Percentiles rank a stretch among this genome's conserved stretches.
phyloP scores from a whole-genome alignment of 192 early-diverging fungal species.

The Backusella luteola region DNA sequence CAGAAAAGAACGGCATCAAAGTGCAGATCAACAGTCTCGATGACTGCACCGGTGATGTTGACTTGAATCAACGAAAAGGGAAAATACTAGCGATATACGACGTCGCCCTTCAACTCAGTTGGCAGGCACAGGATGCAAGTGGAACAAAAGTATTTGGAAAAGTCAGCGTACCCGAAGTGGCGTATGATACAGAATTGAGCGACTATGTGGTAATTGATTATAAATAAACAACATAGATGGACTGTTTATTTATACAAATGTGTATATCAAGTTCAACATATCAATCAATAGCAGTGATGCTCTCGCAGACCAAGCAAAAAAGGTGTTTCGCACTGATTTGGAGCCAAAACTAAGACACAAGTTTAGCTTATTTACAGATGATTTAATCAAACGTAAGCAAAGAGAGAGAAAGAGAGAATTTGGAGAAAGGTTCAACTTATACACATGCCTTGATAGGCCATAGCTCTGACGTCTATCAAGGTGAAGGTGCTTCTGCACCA shows the following conservation, averaged over 20 bases:
- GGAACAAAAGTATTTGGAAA: slow-evolving; percentile 68
- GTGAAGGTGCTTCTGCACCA: neutral
- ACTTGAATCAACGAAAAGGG: slow-evolving; percentile 94
- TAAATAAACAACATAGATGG: too few species aligned
- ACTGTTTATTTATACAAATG: too few species aligned
- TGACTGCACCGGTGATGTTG: slow-evolving; percentile 78
- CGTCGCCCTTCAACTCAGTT: slow-evolving; percentile 70
- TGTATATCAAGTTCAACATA: slow-evolving; percentile 60
- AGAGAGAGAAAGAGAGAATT: too few species aligned
- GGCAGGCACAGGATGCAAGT: slow-evolving; percentile 52
- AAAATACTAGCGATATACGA: slow-evolving; percentile 93
- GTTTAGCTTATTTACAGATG: slow-evolving; percentile 63
- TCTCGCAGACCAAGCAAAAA: slow-evolving; percentile 58
- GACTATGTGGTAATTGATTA: slow-evolving; percentile 70
- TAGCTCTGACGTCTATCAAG: slow-evolving; percentile 80
- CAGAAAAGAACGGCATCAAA: slow-evolving; percentile 51
- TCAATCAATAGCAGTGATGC: slow-evolving; percentile 49
- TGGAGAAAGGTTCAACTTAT: too few species aligned
- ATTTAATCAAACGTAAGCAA: slow-evolving; percentile 64
- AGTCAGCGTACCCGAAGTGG: slow-evolving; percentile 85
- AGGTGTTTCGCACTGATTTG: slow-evolving; percentile 69
- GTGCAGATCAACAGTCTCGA: slow-evolving; percentile 59
- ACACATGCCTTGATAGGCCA: slow-evolving; percentile 42
- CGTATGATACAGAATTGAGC: slow-evolving; percentile 81
- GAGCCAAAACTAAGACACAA: slow-evolving; percentile 58